These are phyloP conservation scores for Rhododendron kiyosumense DNA, from an alignment of 148 eudicot species.

Conservation along the genomic window DNA sequence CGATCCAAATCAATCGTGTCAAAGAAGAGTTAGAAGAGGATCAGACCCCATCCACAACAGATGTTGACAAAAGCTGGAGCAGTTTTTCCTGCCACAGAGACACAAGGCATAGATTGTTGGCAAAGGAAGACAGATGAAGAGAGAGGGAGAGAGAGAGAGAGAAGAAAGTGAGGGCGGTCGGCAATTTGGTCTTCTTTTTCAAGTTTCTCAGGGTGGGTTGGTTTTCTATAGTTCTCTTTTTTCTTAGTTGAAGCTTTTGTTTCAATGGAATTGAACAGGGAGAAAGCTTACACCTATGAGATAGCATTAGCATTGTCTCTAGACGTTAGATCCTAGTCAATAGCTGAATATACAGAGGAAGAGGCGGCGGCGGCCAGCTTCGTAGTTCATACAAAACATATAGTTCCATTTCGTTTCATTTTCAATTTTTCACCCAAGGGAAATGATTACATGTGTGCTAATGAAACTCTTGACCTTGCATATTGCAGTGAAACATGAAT, in stretches of 20 bases:
- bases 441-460: background rate
- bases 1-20: slow-evolving; percentile 55
- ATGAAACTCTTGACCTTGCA: background rate
- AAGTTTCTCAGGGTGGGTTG: slow-evolving; percentile 17
- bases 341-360: slow-evolving; percentile 5
- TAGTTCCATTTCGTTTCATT: background rate
- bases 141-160: slow-evolving; percentile 8
- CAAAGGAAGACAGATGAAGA: slow-evolving; percentile 6
- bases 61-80: slow-evolving; percentile 24
- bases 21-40: slow-evolving; percentile 64
- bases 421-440: background rate
- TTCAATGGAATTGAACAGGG: background rate
- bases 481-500: background rate
- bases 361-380: background rate
- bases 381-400: background rate
- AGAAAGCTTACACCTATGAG: slow-evolving; percentile 4
- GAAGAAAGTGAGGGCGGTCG: background rate
- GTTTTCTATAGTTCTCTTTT: slow-evolving; percentile 10
- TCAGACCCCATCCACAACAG: slow-evolving; percentile 86
- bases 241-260: slow-evolving; percentile 9
- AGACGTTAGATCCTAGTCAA: slow-evolving; percentile 7
- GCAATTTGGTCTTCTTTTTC: slow-evolving; percentile 6
- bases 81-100: background rate
- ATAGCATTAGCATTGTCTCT: slow-evolving; percentile 3
- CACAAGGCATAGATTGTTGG: background rate